Percentiles rank a stretch among this genome's conserved stretches.
Conservation (phyloP, 75 land plant species). For the Pinus albicaulis region DNA sequence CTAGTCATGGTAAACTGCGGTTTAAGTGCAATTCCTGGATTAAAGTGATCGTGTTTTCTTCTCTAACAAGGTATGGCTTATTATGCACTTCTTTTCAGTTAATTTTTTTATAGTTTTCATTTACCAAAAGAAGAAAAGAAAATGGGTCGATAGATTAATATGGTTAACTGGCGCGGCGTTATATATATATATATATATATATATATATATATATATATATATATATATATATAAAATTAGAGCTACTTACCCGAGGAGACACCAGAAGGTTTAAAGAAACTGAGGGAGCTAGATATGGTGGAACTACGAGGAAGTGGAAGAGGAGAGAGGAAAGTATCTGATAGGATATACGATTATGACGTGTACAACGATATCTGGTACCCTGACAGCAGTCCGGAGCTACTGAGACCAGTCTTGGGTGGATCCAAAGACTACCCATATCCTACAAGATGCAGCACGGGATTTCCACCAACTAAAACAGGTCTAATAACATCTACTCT, state of each 20-base stretch:
- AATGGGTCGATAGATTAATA: too few species aligned
- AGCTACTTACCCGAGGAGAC: conserved; percentile 45
- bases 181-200: too few species aligned
- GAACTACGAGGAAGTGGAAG: conserved; percentile 46
- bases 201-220: too few species aligned
- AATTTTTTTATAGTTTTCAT: too few species aligned
- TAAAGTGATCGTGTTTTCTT: conserved; percentile 73
- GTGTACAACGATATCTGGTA: conserved; percentile 70
- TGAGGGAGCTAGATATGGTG: conserved; percentile 46
- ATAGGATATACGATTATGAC: conserved; percentile 79
- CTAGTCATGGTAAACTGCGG: conserved; percentile 27
- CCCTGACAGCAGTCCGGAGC: conserved; percentile 33
- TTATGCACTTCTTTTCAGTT: too few species aligned
- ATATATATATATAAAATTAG: too few species aligned
- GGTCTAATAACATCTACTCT: conserved; percentile 27
- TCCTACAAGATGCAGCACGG: conserved; percentile 70
- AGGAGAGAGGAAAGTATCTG: conserved; percentile 46
- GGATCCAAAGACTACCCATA: conserved; percentile 51
- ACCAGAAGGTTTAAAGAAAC: conserved; percentile 24
- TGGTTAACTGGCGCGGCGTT: too few species aligned
- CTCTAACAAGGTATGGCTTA: conserved; percentile 51
- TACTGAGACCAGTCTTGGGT: conserved; percentile 46
- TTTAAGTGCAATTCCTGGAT: conserved; percentile 92
- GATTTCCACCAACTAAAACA: conserved; percentile 31
- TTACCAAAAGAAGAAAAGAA: too few species aligned